A percentile compares a stretch with the other conserved stretches of the same genome.
These are phyloP conservation scores for Hypoxylon sp. DNA, from an alignment of 2,329 filamentous ascomycete genomes.

Conservation along the genomic window DNA sequence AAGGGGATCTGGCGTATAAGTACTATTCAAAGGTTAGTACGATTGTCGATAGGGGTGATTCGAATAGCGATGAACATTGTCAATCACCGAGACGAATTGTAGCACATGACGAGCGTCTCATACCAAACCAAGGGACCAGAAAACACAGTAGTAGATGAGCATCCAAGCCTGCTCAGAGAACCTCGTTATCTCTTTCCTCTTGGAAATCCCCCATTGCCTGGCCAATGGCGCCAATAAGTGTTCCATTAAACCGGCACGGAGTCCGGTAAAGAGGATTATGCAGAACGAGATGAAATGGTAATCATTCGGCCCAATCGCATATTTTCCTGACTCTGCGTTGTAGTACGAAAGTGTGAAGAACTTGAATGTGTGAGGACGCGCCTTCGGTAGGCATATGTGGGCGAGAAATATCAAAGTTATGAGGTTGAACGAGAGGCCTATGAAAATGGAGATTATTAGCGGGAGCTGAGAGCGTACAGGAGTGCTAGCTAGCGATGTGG, in stretches of 20 bases:
- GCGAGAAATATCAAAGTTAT: slow-evolving; percentile 85
- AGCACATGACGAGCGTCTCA: slow-evolving; percentile 48
- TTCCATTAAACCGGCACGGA: slow-evolving; percentile 88
- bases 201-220: slow-evolving; percentile 77
- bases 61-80: slow-evolving; percentile 1
- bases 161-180: slow-evolving; percentile 97
- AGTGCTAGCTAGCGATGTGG: slow-evolving; percentile 4
- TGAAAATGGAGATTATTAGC: slow-evolving; percentile 34
- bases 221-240: slow-evolving; percentile 86
- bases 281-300: slow-evolving; percentile 81
- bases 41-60: background rate
- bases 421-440: slow-evolving; percentile 88
- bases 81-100: slow-evolving; percentile 1
- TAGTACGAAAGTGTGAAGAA: slow-evolving; percentile 91
- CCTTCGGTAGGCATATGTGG: slow-evolving; percentile 84
- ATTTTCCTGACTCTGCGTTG: slow-evolving; percentile 75
- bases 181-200: slow-evolving; percentile 80
- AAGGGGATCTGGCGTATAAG: slow-evolving; percentile 81
- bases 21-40: slow-evolving; percentile 67
- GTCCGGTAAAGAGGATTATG: slow-evolving; percentile 86
- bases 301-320: slow-evolving; percentile 84
- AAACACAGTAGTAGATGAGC: slow-evolving; percentile 82
- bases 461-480: slow-evolving; percentile 9
- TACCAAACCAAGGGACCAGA: slow-evolving; percentile 89
- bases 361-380: slow-evolving; percentile 82